Percentiles rank a stretch among this genome's conserved stretches.
Evolutionary conservation across 306 rosid species (phyloP).

Genomic region (Cicer bijugum): DNA sequence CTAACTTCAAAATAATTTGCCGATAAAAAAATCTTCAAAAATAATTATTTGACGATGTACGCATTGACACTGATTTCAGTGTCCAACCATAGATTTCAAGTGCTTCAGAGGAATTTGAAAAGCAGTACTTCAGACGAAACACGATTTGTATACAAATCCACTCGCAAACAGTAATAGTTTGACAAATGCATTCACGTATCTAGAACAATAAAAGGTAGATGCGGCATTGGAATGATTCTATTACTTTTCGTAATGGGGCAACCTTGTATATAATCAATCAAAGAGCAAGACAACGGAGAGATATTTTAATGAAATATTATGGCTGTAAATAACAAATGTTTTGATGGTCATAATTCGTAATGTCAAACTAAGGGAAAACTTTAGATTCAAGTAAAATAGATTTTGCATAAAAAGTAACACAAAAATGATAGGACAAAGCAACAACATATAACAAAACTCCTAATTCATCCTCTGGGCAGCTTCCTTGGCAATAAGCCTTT

Average conservation of each 20-base stretch:
- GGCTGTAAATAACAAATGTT: constrained; percentile 33
- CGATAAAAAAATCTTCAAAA: too few species aligned
- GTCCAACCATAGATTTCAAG: too few species aligned
- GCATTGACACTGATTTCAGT: too few species aligned
- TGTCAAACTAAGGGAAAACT: background rate
- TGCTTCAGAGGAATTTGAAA: too few species aligned
- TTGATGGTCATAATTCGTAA: background rate
- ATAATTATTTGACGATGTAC: too few species aligned
- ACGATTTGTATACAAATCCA: too few species aligned
- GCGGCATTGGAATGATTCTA: background rate
- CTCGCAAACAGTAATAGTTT: too few species aligned
- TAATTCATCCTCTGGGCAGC: constrained; percentile 76
- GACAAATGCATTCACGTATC: too few species aligned
- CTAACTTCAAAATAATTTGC: too few species aligned
- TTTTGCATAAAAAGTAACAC: background rate
- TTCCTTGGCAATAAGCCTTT: constrained; percentile 74
- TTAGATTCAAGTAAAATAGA: background rate
- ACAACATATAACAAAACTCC: constrained; percentile 25
- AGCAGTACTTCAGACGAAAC: too few species aligned
- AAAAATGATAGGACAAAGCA: background rate
- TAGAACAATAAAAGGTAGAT: too few species aligned
- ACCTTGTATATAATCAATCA: background rate
- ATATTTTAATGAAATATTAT: background rate
- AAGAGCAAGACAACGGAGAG: background rate
- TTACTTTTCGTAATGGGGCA: background rate